Evolutionary conservation across 495 filamentous ascomycete genomes (phyloP).

Genomic region (Neurospora intermedia): DNA sequence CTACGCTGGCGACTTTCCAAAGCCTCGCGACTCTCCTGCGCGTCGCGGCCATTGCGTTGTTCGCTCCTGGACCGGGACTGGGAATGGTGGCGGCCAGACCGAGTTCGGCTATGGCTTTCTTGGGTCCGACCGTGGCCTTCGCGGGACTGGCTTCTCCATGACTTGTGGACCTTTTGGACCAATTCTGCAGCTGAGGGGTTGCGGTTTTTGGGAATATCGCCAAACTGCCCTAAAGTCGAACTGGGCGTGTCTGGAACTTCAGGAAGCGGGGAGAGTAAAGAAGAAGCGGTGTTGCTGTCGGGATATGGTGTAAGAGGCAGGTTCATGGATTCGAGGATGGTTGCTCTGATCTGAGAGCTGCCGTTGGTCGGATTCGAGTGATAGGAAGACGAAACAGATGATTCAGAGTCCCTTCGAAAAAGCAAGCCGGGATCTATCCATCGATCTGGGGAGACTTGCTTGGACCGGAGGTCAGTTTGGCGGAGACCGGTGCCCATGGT

Average conservation of each 20-base stretch:
- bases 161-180: not conserved
- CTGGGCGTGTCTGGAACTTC: not conserved
- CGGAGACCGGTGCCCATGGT: too few relatives aligned
- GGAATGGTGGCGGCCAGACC: not conserved
- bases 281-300: not conserved
- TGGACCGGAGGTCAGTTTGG: not conserved
- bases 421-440: not conserved
- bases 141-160: not conserved
- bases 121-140: not conserved
- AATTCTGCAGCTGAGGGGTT: not conserved
- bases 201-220: not conserved
- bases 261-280: not conserved
- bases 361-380: not conserved
- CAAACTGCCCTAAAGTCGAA: not conserved
- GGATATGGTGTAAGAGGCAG: not conserved
- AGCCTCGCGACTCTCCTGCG: not conserved
- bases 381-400: not conserved
- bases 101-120: not conserved
- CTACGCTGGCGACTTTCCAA: too few relatives aligned
- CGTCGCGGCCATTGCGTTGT: not conserved
- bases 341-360: not conserved
- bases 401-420: not conserved
- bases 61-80: not conserved
- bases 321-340: not conserved
- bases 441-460: not conserved